A percentile compares a stretch with the other conserved stretches of the same genome.
Evolutionary conservation across 805 yeast species (phyloP).

Genomic region (Ogataea pini): DNA sequence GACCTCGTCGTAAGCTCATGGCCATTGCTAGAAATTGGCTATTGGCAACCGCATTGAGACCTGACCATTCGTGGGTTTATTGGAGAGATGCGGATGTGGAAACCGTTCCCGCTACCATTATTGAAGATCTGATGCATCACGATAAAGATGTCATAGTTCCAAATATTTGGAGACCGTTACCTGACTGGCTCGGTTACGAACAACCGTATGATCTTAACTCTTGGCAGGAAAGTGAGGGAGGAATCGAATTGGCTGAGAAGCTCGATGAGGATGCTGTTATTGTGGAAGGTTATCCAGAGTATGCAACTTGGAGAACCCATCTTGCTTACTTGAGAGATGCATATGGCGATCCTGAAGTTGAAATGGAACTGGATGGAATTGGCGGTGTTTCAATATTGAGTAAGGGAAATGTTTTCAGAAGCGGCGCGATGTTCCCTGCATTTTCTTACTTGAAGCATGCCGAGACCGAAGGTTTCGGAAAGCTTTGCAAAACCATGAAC

Average conservation of each 20-base stretch:
- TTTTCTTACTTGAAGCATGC: constrained; percentile 93
- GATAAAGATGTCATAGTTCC: constrained; percentile 89
- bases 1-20: constrained; percentile 89
- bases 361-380: constrained; percentile 91
- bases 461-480: constrained; percentile 95
- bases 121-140: constrained; percentile 90
- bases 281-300: constrained; percentile 94
- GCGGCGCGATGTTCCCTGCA: constrained; percentile 93
- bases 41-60: constrained; percentile 76
- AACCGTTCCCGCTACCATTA: constrained; percentile 73
- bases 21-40: constrained; percentile 94
- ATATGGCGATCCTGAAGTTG: constrained; percentile 87
- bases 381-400: constrained; percentile 94
- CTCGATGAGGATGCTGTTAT: constrained; percentile 92
- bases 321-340: constrained; percentile 91
- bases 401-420: constrained; percentile 79
- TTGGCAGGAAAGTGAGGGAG: constrained; percentile 81
- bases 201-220: constrained; percentile 81
- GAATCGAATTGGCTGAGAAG: constrained; percentile 65
- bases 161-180: constrained; percentile 84
- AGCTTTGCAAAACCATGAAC: constrained; percentile 80
- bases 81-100: constrained; percentile 98
- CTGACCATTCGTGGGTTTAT: constrained; percentile 91
- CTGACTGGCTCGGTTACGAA: constrained; percentile 78
- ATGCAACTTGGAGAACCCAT: constrained; percentile 97